phyloP scores from a whole-genome alignment of 1,284 basidiomycete species.

The Cystobasidium slooffiae region DNA sequence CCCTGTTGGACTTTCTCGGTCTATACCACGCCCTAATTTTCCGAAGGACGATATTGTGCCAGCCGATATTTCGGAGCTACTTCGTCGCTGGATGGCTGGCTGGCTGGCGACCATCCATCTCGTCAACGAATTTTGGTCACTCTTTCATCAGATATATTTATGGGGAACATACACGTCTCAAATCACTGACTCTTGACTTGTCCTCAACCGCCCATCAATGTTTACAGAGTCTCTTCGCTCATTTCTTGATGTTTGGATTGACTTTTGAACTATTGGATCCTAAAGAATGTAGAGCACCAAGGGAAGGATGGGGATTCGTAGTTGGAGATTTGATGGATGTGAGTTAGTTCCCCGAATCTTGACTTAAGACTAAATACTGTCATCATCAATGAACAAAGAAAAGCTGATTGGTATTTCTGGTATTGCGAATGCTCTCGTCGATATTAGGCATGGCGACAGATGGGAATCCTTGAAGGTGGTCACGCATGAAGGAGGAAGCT shows the following conservation, averaged over 20 bases:
- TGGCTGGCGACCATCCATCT: too few species aligned
- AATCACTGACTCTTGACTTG: too few species aligned
- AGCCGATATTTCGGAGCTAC: too few species aligned
- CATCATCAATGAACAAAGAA: neutral
- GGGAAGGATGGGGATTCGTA: conserved; percentile 55
- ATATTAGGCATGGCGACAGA: conserved; percentile 35
- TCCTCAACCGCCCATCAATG: too few species aligned
- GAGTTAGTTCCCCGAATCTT: conserved; percentile 25
- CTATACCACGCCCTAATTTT: too few species aligned
- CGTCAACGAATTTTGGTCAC: too few species aligned
- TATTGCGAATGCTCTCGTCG: neutral
- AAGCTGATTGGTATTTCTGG: neutral
- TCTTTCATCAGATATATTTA: too few species aligned
- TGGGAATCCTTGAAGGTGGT: conserved; percentile 43
- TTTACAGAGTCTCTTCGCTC: conserved; percentile 91
- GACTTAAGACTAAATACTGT: neutral
- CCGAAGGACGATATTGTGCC: too few species aligned
- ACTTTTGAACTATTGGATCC: conserved; percentile 78
- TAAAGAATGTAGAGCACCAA: conserved; percentile 70
- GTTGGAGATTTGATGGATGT: conserved; percentile 54
- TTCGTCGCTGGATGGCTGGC: too few species aligned
- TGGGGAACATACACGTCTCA: too few species aligned
- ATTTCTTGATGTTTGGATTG: conserved; percentile 85
- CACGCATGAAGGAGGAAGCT: neutral
- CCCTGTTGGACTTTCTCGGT: too few species aligned